These are phyloP conservation scores for Fusarium austroafricanum DNA, from an alignment of 2,329 filamentous ascomycete genomes.

Conservation along the genomic window DNA sequence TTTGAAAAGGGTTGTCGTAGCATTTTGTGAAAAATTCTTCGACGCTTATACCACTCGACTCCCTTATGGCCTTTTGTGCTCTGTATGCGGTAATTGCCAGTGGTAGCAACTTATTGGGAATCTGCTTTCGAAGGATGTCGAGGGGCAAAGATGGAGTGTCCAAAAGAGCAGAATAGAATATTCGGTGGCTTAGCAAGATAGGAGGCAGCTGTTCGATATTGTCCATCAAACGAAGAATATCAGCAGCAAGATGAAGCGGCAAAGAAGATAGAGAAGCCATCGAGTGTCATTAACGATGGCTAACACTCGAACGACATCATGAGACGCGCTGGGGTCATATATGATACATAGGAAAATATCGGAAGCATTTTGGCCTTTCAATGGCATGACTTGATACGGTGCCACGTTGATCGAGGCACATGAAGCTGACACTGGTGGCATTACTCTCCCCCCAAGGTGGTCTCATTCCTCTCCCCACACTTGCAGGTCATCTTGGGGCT, in stretches of 20 bases:
- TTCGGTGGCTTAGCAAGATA: conserved; percentile 35
- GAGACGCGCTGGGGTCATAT: neutral
- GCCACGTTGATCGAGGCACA: conserved; percentile 26
- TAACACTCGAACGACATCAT: neutral
- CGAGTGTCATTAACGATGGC: neutral
- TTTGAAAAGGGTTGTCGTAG: conserved; percentile 25
- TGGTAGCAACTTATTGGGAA: conserved; percentile 25
- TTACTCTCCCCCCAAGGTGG: conserved; percentile 24
- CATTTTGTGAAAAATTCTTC: conserved; percentile 26
- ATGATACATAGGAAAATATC: conserved; percentile 5
- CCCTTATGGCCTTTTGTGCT: conserved; percentile 26
- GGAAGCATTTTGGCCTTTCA: neutral
- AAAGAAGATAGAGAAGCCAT: conserved; percentile 40
- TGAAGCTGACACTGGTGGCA: conserved; percentile 27
- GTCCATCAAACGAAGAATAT: conserved; percentile 35
- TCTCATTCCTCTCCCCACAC: conserved; percentile 42
- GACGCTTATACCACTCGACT: conserved; percentile 4
- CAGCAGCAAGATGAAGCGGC: conserved; percentile 40
- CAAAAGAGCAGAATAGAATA: conserved; percentile 38
- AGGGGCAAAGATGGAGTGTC: conserved; percentile 36
- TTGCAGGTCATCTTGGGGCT: conserved; percentile 19
- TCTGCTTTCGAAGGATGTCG: conserved; percentile 36
- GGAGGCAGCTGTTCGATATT: conserved; percentile 33
- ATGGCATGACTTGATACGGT: conserved; percentile 33
- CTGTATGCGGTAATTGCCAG: conserved; percentile 33